Conservation (phyloP, 2,329 filamentous ascomycete genomes). For the Ophiostoma ulmi region DNA sequence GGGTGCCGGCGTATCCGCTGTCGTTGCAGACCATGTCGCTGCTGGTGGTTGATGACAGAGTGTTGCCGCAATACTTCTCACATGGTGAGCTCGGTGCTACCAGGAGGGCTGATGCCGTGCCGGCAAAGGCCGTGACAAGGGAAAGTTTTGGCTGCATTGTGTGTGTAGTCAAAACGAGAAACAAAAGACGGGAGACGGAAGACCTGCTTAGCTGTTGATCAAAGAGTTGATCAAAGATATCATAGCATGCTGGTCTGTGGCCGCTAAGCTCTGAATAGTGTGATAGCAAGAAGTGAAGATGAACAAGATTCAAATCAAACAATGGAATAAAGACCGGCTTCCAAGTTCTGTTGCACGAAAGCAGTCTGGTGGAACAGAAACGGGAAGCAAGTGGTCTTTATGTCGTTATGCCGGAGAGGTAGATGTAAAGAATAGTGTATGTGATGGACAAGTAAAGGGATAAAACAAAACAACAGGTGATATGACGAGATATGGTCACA, state of each 20-base stretch:
- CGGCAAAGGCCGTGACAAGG: slow-evolving; percentile 26
- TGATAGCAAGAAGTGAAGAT: neutral
- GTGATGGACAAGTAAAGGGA: neutral
- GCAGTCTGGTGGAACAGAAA: neutral
- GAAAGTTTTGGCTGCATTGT: slow-evolving; percentile 26
- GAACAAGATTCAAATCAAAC: neutral
- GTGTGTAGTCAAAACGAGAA: neutral
- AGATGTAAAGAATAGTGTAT: neutral
- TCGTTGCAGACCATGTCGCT: slow-evolving; percentile 48
- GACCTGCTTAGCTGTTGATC: neutral
- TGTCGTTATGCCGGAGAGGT: neutral
- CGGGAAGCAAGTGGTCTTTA: neutral
- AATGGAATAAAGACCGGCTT: neutral
- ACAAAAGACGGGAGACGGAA: neutral
- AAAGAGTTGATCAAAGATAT: neutral
- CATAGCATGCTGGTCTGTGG: neutral
- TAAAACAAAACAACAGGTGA: neutral
- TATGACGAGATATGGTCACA: neutral
- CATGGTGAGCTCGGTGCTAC: slow-evolving; percentile 48
- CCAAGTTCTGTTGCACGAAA: neutral
- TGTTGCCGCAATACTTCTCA: slow-evolving; percentile 49
- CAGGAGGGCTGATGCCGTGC: slow-evolving; percentile 35
- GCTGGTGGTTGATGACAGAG: slow-evolving; percentile 43
- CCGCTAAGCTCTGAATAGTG: neutral
- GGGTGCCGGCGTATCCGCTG: slow-evolving; percentile 36